Conservation (phyloP, 2,329 filamentous ascomycete species). For the Fusarium ambrosium region DNA sequence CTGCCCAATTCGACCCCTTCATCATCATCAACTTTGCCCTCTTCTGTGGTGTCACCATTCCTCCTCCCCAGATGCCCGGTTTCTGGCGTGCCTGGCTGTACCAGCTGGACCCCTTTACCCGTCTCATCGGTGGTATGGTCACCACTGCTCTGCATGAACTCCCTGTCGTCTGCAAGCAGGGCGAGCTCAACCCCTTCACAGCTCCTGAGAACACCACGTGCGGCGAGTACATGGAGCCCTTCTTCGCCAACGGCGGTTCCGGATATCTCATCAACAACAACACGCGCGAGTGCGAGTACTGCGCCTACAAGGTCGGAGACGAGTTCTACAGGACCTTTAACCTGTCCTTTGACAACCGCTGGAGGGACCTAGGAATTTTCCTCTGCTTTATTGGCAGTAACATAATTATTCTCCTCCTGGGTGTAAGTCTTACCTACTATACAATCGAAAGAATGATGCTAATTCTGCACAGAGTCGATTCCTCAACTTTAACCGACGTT, state of each 20-base stretch:
- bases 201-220: conserved; percentile 64
- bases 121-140: conserved; percentile 74
- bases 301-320: conserved; percentile 83
- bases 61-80: conserved; percentile 77
- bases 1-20: conserved; percentile 84
- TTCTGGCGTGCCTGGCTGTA: conserved; percentile 86
- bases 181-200: conserved; percentile 73
- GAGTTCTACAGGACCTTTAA: conserved; percentile 80
- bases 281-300: conserved; percentile 81
- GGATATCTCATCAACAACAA: conserved; percentile 79
- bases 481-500: conserved; percentile 67
- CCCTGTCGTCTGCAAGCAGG: conserved; percentile 61
- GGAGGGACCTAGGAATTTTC: conserved; percentile 87
- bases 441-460: not conserved
- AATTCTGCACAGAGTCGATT: conserved; percentile 58
- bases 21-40: conserved; percentile 85
- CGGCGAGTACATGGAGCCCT: conserved; percentile 45
- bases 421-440: conserved; percentile 57
- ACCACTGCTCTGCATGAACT: conserved; percentile 72
- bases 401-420: conserved; percentile 70
- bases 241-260: conserved; percentile 65
- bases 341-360: conserved; percentile 76
- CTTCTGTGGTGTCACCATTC: conserved; percentile 90
- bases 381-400: conserved; percentile 83
- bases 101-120: conserved; percentile 72